Evolutionary conservation across 2,329 filamentous ascomycete genomes (phyloP), one percentile per base, ranked within the genome.

Genomic region (Cytospora schulzeri): DNA sequence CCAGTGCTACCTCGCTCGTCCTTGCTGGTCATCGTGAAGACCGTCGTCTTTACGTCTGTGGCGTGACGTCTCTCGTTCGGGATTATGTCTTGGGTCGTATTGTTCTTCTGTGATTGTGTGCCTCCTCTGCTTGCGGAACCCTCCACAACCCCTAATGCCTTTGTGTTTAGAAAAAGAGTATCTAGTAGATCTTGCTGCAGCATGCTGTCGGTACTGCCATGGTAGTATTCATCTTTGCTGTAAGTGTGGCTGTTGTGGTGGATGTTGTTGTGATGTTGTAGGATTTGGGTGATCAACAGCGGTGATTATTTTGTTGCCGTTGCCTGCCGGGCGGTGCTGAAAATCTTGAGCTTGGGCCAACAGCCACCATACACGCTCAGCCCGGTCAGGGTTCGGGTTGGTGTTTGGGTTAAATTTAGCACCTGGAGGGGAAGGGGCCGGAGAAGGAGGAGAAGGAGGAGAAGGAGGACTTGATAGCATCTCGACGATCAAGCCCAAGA

Each of bases 111-210:
- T 55, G 51, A 33, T n/a, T 22, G 22, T 8, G 19, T 17, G n/a
- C 26, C 59, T 48, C n/a, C 38, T 9, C 26, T 53, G 6, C 31
- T 31, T n/a, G 22, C 24, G 4, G 60, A 38, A 26, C 52, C 61
- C 31, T 53, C 64, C 14, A 61, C 65, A 50, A 62, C 65, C 55
- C 57, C 65, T 38, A 67, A 50, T 28, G 65, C 65, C 54, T 65
- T 61, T 15, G 57, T 56, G 35, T 67, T 67, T 51, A 67, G n/a
- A 45, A 67, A 65, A 12, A 65, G 41, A 2, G 65, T 65, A 24
- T 67, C 65, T 64, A 67, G 51, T 6, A 67, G 58, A 17, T 67
- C 65, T 59, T 62, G 62, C 62, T 67, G 62, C 51, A 62, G 55
- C 65, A 67, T 65, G 38, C 8, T 41, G 22, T 38, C 22, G 55